Evolutionary conservation across 2,329 filamentous ascomycete genomes (phyloP).

Genomic region (Fusarium acutatum): DNA sequence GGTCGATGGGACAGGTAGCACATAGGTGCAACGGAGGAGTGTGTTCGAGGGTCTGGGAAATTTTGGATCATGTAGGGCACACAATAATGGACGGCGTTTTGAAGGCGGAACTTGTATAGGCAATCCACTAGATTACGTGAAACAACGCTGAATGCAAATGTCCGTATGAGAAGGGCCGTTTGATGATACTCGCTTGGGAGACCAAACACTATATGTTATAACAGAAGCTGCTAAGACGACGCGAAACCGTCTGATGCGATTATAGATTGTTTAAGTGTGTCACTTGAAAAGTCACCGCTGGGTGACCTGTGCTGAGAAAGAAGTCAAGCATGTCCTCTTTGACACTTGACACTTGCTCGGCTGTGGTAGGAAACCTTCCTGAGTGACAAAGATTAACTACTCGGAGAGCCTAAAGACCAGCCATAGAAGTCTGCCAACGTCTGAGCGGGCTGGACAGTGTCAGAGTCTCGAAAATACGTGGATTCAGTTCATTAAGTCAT

Average conservation of each 20-base stretch:
- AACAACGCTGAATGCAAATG: neutral
- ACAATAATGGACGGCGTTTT: neutral
- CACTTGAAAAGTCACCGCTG: neutral
- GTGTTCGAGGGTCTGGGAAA: neutral
- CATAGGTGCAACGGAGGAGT: neutral
- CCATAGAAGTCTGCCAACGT: too few species aligned
- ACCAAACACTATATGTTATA: neutral
- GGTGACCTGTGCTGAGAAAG: neutral
- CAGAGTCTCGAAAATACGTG: too few species aligned
- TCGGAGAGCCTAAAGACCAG: too few species aligned
- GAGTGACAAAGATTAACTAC: too few species aligned
- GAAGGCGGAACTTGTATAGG: neutral
- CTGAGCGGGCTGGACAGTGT: too few species aligned
- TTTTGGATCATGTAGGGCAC: neutral
- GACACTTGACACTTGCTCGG: too few species aligned
- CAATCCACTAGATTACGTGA: neutral
- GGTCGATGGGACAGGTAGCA: neutral
- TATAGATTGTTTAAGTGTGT: too few species aligned
- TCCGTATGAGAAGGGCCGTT: neutral
- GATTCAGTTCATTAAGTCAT: too few species aligned
- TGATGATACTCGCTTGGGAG: neutral
- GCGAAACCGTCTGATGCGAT: neutral
- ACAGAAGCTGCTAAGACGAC: neutral
- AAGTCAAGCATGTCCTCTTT: conserved; percentile 1
- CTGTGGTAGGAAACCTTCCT: too few species aligned